Base-by-base conservation (phyloP, 441 rosid species). In the Melastoma candidum region DNA sequence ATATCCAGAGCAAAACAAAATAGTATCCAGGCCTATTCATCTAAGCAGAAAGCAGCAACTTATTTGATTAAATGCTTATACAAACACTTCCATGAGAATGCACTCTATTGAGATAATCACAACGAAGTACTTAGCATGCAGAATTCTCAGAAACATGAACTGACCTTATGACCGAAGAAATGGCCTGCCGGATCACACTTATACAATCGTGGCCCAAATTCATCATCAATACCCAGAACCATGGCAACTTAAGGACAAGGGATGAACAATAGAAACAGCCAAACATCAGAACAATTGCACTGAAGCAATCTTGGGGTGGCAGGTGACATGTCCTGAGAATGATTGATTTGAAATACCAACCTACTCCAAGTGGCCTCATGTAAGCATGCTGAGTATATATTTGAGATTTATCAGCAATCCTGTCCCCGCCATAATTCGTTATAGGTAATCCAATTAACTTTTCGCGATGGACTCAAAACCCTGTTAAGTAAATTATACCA, bases 161-260 rank as follows among this genome's bases (percentile, higher is more conserved):
- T 32, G 71, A 93, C 99, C 97, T 83, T 93, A 80, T 93, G 99
- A 12, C 99, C 99, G 48, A 71, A 89, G 73, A 84, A 93, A 68
- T 86, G 97, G 54, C 99, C 97, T 24, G 99, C 99, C 24, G 99
- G 99, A 65, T 93, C 99, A 78, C 97, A 93, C 55, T 93, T 89
- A 75, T 80, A 93, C 29, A 93, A 90, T 48, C 74, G 74, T 51
- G 96, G 96, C 51, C 99, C 99, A 44, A 63, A 69, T 78, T 93
- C 99, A 43, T 93, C 96, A 63, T 93, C 98, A 54, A 93, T 80
- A 39, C 95, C 93, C 73, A 89, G 60, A 54, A 93, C 87, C 92
- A 88, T 85, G 41, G 95, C 95, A 86, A 92, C 98, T 93, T 65
- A 67, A 49, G 53, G 29, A 48, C 70, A 63, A 32, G 62, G 57